These are phyloP conservation scores for Penicillium atrosanguineum DNA, from an alignment of 495 filamentous ascomycete genomes.

Conservation along the genomic window DNA sequence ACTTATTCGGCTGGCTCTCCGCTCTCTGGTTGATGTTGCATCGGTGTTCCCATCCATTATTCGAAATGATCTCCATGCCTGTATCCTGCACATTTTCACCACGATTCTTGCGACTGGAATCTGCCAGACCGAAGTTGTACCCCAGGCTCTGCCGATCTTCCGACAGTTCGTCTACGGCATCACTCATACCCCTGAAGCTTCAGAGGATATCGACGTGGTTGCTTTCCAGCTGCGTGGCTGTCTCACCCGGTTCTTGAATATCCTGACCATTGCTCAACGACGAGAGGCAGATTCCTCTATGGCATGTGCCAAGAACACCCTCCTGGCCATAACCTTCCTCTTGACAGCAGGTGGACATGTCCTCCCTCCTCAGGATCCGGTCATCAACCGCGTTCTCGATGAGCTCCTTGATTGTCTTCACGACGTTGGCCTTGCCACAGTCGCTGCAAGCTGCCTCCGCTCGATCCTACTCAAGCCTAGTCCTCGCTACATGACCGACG, in stretches of 20 bases:
- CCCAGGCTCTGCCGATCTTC: conserved; percentile 87
- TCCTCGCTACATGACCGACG: conserved; percentile 63
- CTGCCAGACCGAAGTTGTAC: conserved; percentile 85
- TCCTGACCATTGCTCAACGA: conserved; percentile 78
- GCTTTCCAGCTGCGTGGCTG: conserved; percentile 66
- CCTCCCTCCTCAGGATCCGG: conserved; percentile 67
- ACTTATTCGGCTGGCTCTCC: conserved; percentile 75
- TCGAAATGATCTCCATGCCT: conserved; percentile 92
- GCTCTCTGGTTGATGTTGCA: conserved; percentile 87
- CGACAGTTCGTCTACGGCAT: conserved; percentile 83
- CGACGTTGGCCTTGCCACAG: conserved; percentile 73
- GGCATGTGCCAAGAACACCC: conserved; percentile 87
- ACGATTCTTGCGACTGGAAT: conserved; percentile 84
- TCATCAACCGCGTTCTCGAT: conserved; percentile 65
- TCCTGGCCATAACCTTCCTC: conserved; percentile 83
- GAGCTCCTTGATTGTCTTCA: conserved; percentile 83
- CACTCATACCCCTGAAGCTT: conserved; percentile 43
- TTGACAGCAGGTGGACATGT: conserved; percentile 74
- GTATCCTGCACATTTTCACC: conserved; percentile 93
- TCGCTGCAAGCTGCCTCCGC: conserved; percentile 82
- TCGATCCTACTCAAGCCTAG: conserved; percentile 72
- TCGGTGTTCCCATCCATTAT: conserved; percentile 96
- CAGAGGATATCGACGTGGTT: conserved; percentile 34
- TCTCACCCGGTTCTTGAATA: conserved; percentile 73
- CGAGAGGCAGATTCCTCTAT: conserved; percentile 78